phyloP scores from a whole-genome alignment of 2,329 filamentous ascomycete species.

The Coniochaeta hoffmannii region DNA sequence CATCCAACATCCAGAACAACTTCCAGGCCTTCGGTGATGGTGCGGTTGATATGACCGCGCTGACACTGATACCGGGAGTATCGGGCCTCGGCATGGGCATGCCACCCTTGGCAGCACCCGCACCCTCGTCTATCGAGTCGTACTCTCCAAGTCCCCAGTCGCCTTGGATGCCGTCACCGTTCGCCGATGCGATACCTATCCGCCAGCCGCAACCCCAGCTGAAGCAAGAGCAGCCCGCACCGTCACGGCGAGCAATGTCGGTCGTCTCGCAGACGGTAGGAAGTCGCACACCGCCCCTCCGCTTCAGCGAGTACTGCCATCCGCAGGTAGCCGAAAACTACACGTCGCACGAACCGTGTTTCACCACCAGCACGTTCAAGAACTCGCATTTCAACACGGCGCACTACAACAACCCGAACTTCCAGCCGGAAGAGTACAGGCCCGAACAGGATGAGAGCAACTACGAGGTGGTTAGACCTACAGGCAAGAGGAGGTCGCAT shows the following conservation, averaged over 20 bases:
- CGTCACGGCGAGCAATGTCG: conserved; percentile 15
- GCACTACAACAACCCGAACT: conserved; percentile 59
- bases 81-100: conserved; percentile 21
- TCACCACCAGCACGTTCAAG: conserved; percentile 53
- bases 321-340: conserved; percentile 27
- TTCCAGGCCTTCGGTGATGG: conserved; percentile 27
- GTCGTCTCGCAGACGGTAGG: conserved; percentile 16
- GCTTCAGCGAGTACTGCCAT: conserved; percentile 51
- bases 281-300: conserved; percentile 27
- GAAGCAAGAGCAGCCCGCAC: conserved; percentile 12
- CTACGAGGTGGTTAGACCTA: neutral
- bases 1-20: conserved; percentile 28
- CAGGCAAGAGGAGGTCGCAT: conserved; percentile 4
- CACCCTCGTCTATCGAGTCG: conserved; percentile 16
- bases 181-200: conserved; percentile 20
- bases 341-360: conserved; percentile 33
- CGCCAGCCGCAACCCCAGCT: conserved; percentile 12
- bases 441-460: conserved; percentile 29
- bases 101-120: conserved; percentile 9
- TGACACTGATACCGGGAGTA: conserved; percentile 42
- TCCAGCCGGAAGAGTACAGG: conserved; percentile 47
- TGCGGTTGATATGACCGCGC: conserved; percentile 31
- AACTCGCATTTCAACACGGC: conserved; percentile 61
- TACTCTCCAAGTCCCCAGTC: conserved; percentile 24
- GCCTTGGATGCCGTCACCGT: conserved; percentile 28